Conservation (phyloP, 2,329 filamentous ascomycete genomes). For the Colletotrichum limetticola region DNA sequence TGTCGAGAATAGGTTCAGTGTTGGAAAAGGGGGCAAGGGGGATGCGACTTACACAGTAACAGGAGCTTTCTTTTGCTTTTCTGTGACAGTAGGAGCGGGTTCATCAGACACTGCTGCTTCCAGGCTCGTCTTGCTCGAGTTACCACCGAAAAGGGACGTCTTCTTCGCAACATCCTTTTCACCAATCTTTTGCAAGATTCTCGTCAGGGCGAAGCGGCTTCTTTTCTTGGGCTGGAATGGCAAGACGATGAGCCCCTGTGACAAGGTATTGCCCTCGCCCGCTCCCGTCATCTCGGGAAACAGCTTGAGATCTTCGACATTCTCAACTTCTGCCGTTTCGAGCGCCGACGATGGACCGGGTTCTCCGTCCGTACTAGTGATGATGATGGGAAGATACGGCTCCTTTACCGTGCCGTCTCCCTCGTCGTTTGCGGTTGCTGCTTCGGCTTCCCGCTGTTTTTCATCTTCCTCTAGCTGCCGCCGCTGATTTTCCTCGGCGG, state of each 20-base stretch:
- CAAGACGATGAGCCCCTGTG: constrained; percentile 16
- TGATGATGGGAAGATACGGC: constrained; percentile 48
- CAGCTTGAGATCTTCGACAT: neutral
- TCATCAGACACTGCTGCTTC: neutral
- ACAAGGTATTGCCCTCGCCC: constrained; percentile 9
- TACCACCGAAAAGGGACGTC: constrained; percentile 30
- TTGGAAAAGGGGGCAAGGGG: neutral
- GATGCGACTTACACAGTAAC: neutral
- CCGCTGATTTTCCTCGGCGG: constrained; percentile 45
- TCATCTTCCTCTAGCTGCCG: constrained; percentile 42
- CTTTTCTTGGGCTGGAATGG: constrained; percentile 40
- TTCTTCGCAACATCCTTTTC: constrained; percentile 36
- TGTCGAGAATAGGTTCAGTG: neutral
- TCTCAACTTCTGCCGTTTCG: neutral
- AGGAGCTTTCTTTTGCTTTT: neutral
- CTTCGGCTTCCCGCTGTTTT: constrained; percentile 35
- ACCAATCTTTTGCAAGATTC: constrained; percentile 20
- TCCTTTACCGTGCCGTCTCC: constrained; percentile 45
- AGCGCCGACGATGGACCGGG: neutral
- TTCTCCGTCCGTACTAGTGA: constrained; percentile 27
- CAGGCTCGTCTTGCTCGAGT: constrained; percentile 12
- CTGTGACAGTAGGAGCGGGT: neutral
- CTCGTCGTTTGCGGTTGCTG: constrained; percentile 26
- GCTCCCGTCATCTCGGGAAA: neutral
- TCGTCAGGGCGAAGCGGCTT: constrained; percentile 44